Base-by-base conservation (phyloP, 345 rosid genomes). In the Orychophragmus violaceus region DNA sequence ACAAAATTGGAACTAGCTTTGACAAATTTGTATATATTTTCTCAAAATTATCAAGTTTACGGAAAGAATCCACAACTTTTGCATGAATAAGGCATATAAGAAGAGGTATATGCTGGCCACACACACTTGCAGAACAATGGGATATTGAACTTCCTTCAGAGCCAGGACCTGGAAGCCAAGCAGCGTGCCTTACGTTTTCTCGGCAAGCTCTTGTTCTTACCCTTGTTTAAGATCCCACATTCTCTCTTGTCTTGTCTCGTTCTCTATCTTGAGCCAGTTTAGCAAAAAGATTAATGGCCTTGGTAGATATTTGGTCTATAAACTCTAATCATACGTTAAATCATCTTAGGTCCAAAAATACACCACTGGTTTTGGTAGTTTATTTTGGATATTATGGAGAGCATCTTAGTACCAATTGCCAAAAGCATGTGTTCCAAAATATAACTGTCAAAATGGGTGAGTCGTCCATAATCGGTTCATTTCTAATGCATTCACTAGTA, bases 91-190 rank as follows among this genome's bases (percentile, higher is more conserved):
- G 46, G 23, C 45, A 55, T 18, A 9, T 65, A 29, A n/a, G 36
- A 52, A 53, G 21, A 57, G 10, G 33, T 13, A 16, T 53, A 25
- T 25, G 23, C 0, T 13, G n/a, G 10, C 3, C 44, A 18, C 19
- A 65, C 3, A 23, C 32, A 37, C 42, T 69, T 49, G 18, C 32
- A 37, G 39, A 12, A 9, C 11, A 8, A 68, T 28, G 22, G 6
- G 10, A 37, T 3, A 8, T 23, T 16, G 22, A 6, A 14, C n/a
- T 18, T 44, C 13, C 58, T 62, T 71, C 53, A 72, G 54, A 68
- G 69, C 68, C 77, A 46, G 1, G 48, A 68, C 7, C 54, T 68
- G 27, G 70, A 66, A 66, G 59, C 69, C 48, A 63, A 74, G 72
- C 73, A 66, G 1, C 55, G 36, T 37, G 24, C 13, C 23, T 45